These are phyloP conservation scores for Penicillium antarcticum DNA, from an alignment of 495 filamentous ascomycete species.

Conservation along the genomic window DNA sequence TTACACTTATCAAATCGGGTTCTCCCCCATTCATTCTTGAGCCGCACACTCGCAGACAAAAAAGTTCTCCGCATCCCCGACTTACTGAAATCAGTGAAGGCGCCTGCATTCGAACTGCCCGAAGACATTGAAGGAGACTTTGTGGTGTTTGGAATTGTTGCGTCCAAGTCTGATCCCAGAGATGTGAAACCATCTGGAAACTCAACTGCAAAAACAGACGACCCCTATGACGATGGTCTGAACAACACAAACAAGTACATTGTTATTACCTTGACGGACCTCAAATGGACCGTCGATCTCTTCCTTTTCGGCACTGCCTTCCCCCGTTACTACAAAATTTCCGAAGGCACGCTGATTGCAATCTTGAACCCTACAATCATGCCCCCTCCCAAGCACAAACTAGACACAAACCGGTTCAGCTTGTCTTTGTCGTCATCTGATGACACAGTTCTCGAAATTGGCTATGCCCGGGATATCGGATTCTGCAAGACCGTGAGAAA, in stretches of 20 bases:
- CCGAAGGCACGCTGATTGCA: constrained; percentile 80
- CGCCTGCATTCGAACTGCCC: constrained; percentile 80
- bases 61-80: constrained; percentile 76
- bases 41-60: constrained; percentile 71
- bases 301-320: constrained; percentile 92
- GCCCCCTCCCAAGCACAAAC: constrained; percentile 69
- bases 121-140: constrained; percentile 83
- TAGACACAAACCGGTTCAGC: constrained; percentile 78
- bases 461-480: constrained; percentile 77
- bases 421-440: constrained; percentile 77
- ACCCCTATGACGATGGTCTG: constrained; percentile 52
- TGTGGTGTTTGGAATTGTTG: constrained; percentile 83
- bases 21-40: constrained; percentile 76
- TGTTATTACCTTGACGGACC: constrained; percentile 81
- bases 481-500: constrained; percentile 83
- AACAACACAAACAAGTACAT: constrained; percentile 78
- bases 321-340: constrained; percentile 84
- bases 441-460: constrained; percentile 88
- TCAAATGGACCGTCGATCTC: constrained; percentile 87
- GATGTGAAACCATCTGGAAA: constrained; percentile 56
- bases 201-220: constrained; percentile 35
- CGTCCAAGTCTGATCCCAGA: constrained; percentile 77
- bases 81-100: constrained; percentile 74
- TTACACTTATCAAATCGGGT: constrained; percentile 80
- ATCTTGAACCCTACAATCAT: constrained; percentile 92